These are phyloP conservation scores for Paracoccidioides brasiliensis DNA, from an alignment of 2,329 filamentous ascomycete species.

Conservation along the genomic window DNA sequence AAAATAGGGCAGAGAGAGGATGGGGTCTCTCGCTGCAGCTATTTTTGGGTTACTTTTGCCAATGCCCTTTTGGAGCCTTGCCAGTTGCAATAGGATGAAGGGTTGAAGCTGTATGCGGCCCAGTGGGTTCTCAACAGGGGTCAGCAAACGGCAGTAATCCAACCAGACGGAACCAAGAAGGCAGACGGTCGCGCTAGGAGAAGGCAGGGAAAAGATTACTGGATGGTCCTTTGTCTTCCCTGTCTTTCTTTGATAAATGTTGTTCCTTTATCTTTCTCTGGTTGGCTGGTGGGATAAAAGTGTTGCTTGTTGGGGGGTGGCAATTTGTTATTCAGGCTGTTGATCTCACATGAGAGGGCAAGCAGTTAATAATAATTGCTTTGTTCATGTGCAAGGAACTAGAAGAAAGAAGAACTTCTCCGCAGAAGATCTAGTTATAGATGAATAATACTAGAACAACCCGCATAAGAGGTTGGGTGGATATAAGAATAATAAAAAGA, in stretches of 20 bases:
- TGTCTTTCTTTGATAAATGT: background rate
- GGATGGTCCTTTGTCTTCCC: background rate
- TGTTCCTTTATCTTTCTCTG: background rate
- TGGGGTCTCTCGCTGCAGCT: background rate
- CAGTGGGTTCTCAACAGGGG: constrained; percentile 1
- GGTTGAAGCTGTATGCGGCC: background rate
- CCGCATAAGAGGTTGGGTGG: too few relatives aligned
- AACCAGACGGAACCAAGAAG: background rate
- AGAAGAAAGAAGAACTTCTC: too few relatives aligned
- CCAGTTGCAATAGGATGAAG: background rate
- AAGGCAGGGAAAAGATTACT: background rate
- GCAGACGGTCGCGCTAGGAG: constrained; percentile 1
- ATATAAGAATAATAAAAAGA: too few relatives aligned
- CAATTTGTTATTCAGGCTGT: too few relatives aligned
- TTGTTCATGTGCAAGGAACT: too few relatives aligned
- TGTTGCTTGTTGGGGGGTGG: too few relatives aligned
- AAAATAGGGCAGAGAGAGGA: constrained; percentile 3
- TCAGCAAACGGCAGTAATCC: constrained; percentile 1
- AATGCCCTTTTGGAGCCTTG: background rate
- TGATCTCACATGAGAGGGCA: too few relatives aligned
- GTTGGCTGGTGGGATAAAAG: background rate
- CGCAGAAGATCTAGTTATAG: too few relatives aligned
- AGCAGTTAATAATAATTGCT: too few relatives aligned
- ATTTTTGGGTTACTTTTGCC: background rate
- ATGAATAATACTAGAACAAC: too few relatives aligned